These are phyloP conservation scores for Chlorella sp. DNA, from an alignment of 139 green algal species.

Conservation along the genomic window DNA sequence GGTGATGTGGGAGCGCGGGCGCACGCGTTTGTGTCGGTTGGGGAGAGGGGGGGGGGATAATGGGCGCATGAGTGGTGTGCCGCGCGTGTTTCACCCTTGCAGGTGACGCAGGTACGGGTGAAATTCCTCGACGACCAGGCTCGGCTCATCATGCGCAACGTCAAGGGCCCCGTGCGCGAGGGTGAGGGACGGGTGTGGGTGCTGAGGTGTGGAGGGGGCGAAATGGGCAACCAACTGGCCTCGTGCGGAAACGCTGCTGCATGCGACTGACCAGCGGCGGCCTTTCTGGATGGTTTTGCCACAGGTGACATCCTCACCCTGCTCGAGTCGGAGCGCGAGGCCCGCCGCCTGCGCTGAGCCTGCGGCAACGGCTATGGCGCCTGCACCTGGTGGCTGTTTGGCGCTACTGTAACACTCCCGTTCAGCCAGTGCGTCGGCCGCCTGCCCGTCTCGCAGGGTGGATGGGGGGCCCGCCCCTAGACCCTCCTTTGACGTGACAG, in stretches of 20 bases:
- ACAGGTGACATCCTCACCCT: slow-evolving; percentile 97
- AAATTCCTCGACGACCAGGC: slow-evolving; percentile 99
- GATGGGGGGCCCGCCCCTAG: too few species aligned
- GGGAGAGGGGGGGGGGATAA: too few species aligned
- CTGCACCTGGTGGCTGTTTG: too few species aligned
- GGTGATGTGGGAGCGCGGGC: too few species aligned
- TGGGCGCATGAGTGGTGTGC: too few species aligned
- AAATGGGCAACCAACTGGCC: too few species aligned
- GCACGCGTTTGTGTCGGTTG: too few species aligned
- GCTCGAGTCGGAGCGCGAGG: slow-evolving; percentile 98
- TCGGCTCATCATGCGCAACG: slow-evolving; percentile 99
- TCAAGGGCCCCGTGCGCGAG: slow-evolving; percentile 99
- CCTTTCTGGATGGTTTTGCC: neutral
- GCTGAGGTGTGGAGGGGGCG: too few species aligned
- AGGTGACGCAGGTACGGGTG: slow-evolving; percentile 99
- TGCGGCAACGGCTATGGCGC: neutral
- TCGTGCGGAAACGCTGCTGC: neutral
- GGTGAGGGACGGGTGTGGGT: slow-evolving; percentile 55
- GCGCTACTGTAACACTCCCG: too few species aligned
- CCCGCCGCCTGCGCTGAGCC: slow-evolving; percentile 86
- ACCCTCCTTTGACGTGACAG: too few species aligned
- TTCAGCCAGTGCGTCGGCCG: too few species aligned
- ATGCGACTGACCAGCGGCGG: neutral
- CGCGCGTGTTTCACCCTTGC: slow-evolving; percentile 6
- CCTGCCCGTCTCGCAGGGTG: too few species aligned